Percentiles rank a stretch among this genome's conserved stretches.
Evolutionary conservation across 2,329 filamentous ascomycete genomes (phyloP).

Genomic region (Pseudopyricularia javanii): DNA sequence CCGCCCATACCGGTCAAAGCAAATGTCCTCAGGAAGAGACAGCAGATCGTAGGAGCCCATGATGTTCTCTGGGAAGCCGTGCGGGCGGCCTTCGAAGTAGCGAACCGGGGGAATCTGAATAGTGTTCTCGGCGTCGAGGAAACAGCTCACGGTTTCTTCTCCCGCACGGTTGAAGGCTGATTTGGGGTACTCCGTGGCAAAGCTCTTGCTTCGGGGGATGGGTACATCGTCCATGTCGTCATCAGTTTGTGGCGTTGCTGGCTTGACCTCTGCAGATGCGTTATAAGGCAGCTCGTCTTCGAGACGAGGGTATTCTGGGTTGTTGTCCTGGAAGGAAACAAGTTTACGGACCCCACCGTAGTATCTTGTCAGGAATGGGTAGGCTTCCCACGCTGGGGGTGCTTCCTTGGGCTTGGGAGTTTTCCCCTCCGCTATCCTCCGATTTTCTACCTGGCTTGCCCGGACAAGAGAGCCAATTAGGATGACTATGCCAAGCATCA

Average conservation of each 20-base stretch:
- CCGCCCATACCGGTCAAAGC: conserved; percentile 84
- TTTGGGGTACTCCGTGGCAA: conserved; percentile 25
- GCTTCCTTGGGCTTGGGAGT: conserved; percentile 47
- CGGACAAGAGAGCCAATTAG: conserved; percentile 68
- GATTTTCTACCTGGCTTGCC: conserved; percentile 60
- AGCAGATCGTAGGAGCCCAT: conserved; percentile 80
- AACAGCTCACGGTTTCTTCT: conserved; percentile 63
- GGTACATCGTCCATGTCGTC: conserved; percentile 6
- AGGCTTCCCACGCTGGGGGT: conserved; percentile 70
- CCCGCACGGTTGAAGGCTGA: conserved; percentile 20
- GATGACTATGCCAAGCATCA: conserved; percentile 57
- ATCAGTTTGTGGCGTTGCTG: conserved; percentile 3
- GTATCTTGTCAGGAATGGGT: conserved; percentile 76
- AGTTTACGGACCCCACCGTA: conserved; percentile 76
- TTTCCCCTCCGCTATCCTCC: conserved; percentile 40
- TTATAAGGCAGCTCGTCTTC: conserved; percentile 43
- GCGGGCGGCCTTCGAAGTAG: conserved; percentile 65
- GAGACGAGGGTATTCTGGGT: conserved; percentile 67
- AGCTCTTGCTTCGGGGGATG: conserved; percentile 38
- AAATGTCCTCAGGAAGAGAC: conserved; percentile 70
- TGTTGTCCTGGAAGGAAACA: conserved; percentile 51
- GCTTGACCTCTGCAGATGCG: conserved; percentile 10
- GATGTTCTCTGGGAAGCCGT: conserved; percentile 72
- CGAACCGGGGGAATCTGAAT: conserved; percentile 57
- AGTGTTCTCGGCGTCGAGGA: conserved; percentile 55